Conservation (phyloP, 1,284 basidiomycete genomes). For the Trichosporon faecale region DNA sequence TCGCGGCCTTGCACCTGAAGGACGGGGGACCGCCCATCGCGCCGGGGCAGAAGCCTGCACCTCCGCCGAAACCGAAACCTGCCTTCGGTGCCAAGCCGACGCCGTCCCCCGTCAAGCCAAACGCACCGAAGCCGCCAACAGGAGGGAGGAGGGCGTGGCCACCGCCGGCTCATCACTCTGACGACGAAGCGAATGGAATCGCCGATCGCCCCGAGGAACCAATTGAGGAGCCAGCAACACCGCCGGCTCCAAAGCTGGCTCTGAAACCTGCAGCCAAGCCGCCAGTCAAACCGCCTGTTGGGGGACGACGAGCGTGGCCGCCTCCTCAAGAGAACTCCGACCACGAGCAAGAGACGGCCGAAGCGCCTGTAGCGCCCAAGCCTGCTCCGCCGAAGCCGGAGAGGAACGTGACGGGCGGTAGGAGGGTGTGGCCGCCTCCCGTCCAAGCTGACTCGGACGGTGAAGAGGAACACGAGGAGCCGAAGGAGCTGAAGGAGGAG, state of each 20-base stretch:
- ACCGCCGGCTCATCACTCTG: not conserved
- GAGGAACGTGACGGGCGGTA: not conserved
- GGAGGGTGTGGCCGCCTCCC: not conserved
- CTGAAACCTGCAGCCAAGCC: too few relatives aligned
- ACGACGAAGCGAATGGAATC: not conserved
- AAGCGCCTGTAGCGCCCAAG: too few relatives aligned
- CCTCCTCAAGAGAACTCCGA: too few relatives aligned
- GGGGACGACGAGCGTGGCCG: too few relatives aligned
- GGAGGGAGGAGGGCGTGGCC: not conserved
- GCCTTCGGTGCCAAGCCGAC: not conserved
- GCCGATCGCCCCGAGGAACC: too few relatives aligned
- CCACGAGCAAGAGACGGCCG: too few relatives aligned
- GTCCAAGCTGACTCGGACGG: not conserved
- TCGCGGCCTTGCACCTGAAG: conserved; percentile 19
- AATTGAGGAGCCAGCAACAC: too few relatives aligned
- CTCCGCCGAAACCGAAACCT: not conserved
- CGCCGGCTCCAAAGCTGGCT: too few relatives aligned
- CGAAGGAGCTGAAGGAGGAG: too few relatives aligned
- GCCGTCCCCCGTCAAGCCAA: too few relatives aligned
- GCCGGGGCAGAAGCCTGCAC: not conserved
- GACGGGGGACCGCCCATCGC: not conserved
- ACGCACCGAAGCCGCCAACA: not conserved
- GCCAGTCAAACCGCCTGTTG: too few relatives aligned
- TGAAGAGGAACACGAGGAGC: not conserved
- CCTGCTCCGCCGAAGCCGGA: too few relatives aligned